These are phyloP conservation scores for Bimuria novae-zelandiae DNA, from an alignment of 2,329 filamentous ascomycete species.

Conservation along the genomic window DNA sequence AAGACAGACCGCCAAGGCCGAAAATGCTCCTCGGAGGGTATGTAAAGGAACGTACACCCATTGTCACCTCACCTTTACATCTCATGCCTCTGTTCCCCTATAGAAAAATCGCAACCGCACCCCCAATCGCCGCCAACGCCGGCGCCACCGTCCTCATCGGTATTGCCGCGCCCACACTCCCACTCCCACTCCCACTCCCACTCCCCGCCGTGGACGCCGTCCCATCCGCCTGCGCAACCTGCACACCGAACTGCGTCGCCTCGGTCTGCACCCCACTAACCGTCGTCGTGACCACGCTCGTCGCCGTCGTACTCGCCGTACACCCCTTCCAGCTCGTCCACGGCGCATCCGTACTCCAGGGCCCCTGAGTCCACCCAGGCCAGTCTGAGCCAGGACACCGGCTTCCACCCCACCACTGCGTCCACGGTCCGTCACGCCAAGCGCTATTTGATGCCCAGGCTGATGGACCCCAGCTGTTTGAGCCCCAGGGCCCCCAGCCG, in stretches of 20 bases:
- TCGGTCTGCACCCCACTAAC: conserved; percentile 27
- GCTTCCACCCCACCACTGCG: conserved; percentile 40
- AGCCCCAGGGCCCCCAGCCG: conserved; percentile 36
- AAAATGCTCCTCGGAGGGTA: not conserved
- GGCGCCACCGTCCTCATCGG: conserved; percentile 25
- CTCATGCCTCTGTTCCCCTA: not conserved
- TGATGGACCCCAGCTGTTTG: conserved; percentile 30
- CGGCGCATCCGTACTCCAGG: conserved; percentile 41
- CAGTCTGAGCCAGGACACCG: conserved; percentile 40
- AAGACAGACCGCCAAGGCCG: not conserved
- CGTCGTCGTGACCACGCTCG: conserved; percentile 35
- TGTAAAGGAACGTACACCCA: not conserved
- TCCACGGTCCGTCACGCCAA: conserved; percentile 40
- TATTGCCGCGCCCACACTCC: conserved; percentile 9
- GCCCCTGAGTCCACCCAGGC: conserved; percentile 44
- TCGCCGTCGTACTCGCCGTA: conserved; percentile 37
- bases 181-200: conserved; percentile 5
- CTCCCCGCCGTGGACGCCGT: no score
- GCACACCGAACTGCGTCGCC: conserved; percentile 36
- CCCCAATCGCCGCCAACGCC: conserved; percentile 23
- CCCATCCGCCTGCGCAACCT: conserved; percentile 34
- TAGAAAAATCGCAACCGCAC: conserved; percentile 15
- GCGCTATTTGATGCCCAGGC: conserved; percentile 33
- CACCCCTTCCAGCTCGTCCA: conserved; percentile 46
- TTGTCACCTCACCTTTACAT: conserved; percentile 18